Evolutionary conservation across 441 rosid species (phyloP), one percentile per base, ranked within the genome.

Genomic region (Gossypium gossypioides): DNA sequence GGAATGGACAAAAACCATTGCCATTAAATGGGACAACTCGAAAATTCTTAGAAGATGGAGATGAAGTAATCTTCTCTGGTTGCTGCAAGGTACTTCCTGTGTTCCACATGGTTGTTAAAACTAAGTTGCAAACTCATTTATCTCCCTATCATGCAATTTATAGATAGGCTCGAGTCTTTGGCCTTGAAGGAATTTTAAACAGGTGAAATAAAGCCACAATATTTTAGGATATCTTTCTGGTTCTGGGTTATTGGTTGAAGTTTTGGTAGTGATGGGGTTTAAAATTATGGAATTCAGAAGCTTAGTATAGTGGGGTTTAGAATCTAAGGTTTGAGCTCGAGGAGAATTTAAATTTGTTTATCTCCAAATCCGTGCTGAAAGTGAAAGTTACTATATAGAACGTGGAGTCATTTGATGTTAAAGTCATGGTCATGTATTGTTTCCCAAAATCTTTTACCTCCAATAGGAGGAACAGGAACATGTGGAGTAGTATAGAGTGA

Each of bases 11-110:
- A 74, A 93, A 90, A 58, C 85, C 88, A 6, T 71, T 93, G 63
- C 81, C 88, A 69, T 62, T 91, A 60, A 86, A 86, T 62, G 93
- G 95, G 22, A 62, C 81, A 22, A 16, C 81, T 32, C 86, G 91
- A 50, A 93, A 82, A 69, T 93, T 93, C 80, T 84, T 93, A 2
- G 92, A 90, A 82, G 97, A 91, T 71, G 96, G 95, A 57, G 98
- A 93, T 84, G 89, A 93, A 84, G 97, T 93, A 72, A 86, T 78
- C 73, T 44, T 93, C 42, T 80, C 84, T 65, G 98, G 96, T 68
- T 71, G 68, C 77, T 90, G 92, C 84, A 87, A 91, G 97, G 98
- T 93, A 55, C 48, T 52, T 29, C 22, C 50, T 54, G 21, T 63
- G 46, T 25, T 18, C 27, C 58, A 48, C 24, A 52, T 68, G 25